phyloP scores from a whole-genome alignment of 345 rosid species.

The Gossypium mustelinum region DNA sequence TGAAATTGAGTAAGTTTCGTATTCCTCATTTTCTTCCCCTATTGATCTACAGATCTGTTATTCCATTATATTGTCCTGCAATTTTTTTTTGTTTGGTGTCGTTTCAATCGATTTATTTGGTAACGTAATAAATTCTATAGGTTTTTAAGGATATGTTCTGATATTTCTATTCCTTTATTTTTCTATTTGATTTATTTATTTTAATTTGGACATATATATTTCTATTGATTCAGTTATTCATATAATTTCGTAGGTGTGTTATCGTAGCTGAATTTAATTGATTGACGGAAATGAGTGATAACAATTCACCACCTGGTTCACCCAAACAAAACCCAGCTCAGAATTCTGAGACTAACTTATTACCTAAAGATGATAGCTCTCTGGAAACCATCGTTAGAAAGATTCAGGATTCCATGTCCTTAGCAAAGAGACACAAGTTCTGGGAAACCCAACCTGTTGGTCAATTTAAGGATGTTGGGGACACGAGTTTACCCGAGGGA shows the following conservation, averaged over 20 bases:
- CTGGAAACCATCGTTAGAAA: constrained; percentile 56
- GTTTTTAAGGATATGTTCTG: neutral
- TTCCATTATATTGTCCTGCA: neutral
- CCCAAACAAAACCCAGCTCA: constrained; percentile 48
- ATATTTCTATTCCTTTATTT: neutral
- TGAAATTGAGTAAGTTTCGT: constrained; percentile 10
- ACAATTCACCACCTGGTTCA: constrained; percentile 44
- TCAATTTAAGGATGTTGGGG: constrained; percentile 71
- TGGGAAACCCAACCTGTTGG: constrained; percentile 98
- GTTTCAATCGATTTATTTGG: neutral
- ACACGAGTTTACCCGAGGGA: constrained; percentile 72
- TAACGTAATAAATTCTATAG: neutral
- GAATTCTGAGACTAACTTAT: constrained; percentile 33
- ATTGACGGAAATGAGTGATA: constrained; percentile 50
- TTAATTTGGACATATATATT: neutral
- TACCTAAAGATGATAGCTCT: constrained; percentile 43
- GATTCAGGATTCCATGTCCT: constrained; percentile 61
- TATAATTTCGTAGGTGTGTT: constrained; percentile 3
- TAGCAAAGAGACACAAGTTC: constrained; percentile 62
- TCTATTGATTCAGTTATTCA: constrained; percentile 8
- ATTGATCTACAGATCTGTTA: constrained; percentile 1
- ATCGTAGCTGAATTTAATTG: neutral
- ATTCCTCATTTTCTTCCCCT: neutral
- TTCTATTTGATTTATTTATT: neutral
- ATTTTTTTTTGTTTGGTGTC: neutral